Percentiles rank a stretch among this genome's conserved stretches.
Evolutionary conservation across 2,329 filamentous ascomycete species (phyloP).

Genomic region (Ophiostoma populinum): DNA sequence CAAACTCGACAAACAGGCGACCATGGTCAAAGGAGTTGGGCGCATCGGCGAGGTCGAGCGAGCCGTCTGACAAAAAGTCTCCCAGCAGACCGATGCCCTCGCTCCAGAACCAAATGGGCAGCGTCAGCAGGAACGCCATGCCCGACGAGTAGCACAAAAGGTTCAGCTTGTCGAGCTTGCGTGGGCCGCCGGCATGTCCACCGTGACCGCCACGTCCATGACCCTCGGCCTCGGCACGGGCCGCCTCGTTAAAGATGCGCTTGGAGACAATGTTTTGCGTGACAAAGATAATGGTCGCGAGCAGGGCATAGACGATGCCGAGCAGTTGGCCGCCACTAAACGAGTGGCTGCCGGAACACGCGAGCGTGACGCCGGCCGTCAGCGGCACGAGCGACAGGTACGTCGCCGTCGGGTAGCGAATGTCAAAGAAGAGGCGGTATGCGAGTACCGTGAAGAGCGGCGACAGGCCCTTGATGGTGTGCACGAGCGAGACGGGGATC

Average conservation of each 20-base stretch:
- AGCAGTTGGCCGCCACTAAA: constrained; percentile 67
- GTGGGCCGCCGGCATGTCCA: constrained; percentile 36
- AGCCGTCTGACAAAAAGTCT: constrained; percentile 69
- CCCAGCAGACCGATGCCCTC: constrained; percentile 65
- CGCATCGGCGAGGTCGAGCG: constrained; percentile 40
- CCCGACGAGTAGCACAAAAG: constrained; percentile 93
- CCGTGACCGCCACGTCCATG: no score
- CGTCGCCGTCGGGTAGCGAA: constrained; percentile 71
- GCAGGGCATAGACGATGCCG: constrained; percentile 75
- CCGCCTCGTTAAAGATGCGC: constrained; percentile 88
- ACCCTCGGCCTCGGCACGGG: constrained; percentile 64
- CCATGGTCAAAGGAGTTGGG: constrained; percentile 62
- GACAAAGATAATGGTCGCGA: constrained; percentile 87
- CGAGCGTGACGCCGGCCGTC: constrained; percentile 86
- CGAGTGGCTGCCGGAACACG: constrained; percentile 65
- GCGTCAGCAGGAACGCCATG: constrained; percentile 72
- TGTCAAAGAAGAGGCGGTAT: constrained; percentile 77
- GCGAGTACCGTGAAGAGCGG: constrained; percentile 89
- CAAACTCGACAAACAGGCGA: constrained; percentile 61
- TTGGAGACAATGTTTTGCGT: constrained; percentile 98
- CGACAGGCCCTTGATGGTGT: constrained; percentile 95
- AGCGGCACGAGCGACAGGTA: constrained; percentile 83
- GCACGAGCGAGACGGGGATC: constrained; percentile 91
- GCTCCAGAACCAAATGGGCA: constrained; percentile 83
- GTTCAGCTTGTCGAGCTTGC: constrained; percentile 92